These are phyloP conservation scores for Colletotrichum orbiculare DNA, from an alignment of 2,329 filamentous ascomycete species.

Conservation along the genomic window DNA sequence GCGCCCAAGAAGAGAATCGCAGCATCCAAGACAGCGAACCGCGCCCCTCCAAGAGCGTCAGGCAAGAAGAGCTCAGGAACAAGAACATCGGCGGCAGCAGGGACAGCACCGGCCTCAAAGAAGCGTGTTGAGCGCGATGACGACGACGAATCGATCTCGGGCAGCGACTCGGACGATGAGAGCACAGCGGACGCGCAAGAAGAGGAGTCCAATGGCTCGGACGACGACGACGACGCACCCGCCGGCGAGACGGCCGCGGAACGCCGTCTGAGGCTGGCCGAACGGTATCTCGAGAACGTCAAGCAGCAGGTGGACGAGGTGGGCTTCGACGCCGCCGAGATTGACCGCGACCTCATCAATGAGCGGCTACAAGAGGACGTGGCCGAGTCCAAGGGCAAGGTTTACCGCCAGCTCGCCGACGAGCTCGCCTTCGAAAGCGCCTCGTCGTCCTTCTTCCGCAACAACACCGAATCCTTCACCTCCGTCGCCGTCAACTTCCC, in stretches of 20 bases:
- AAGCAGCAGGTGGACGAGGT: constrained; percentile 83
- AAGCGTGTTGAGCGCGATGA: constrained; percentile 62
- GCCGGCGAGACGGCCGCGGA: constrained; percentile 91
- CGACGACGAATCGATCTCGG: constrained; percentile 79
- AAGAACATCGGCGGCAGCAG: constrained; percentile 45
- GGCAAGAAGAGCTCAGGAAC: constrained; percentile 19
- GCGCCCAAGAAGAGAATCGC: constrained; percentile 70
- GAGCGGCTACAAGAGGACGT: constrained; percentile 92
- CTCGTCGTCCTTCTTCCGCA: constrained; percentile 78
- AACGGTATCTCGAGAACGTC: constrained; percentile 93
- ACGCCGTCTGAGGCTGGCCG: constrained; percentile 85
- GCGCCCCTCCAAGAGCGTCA: constrained; percentile 52
- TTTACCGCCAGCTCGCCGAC: constrained; percentile 83
- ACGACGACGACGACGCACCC: constrained; percentile 67
- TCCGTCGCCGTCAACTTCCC: constrained; percentile 82
- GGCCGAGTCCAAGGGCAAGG: constrained; percentile 87
- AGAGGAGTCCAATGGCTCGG: constrained; percentile 59
- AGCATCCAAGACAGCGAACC: constrained; percentile 54
- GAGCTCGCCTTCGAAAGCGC: constrained; percentile 77
- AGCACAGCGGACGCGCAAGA: constrained; percentile 56
- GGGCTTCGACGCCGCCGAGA: constrained; percentile 93
- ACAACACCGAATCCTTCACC: constrained; percentile 82
- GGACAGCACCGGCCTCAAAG: constrained; percentile 49
- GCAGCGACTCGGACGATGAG: constrained; percentile 79
- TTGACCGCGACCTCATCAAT: constrained; percentile 92